Evolutionary conservation across 169 alveolate species (phyloP).

Genomic region (Plasmodium relictum): DNA sequence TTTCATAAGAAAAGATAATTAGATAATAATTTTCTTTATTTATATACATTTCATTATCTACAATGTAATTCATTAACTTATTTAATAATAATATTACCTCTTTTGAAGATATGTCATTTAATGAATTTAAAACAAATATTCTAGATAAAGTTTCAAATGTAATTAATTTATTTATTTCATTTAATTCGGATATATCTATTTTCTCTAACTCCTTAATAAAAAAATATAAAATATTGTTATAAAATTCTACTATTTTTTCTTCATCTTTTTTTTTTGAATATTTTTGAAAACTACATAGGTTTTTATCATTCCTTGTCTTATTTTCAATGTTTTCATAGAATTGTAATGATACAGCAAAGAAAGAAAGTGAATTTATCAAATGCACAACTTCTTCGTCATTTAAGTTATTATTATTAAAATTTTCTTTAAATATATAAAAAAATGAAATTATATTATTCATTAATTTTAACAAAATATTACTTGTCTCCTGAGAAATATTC

Average conservation of each 20-base stretch:
- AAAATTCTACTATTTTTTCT: neutral
- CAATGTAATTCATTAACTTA: neutral
- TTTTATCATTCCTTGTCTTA: neutral
- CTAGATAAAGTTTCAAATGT: neutral
- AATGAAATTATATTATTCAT: neutral
- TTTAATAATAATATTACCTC: neutral
- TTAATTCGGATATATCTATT: neutral
- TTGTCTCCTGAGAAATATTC: neutral
- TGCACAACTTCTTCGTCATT: neutral
- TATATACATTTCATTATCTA: neutral
- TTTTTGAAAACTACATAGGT: too few species aligned
- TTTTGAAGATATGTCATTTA: neutral
- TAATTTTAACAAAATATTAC: neutral
- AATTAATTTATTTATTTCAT: neutral
- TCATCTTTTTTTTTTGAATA: too few species aligned
- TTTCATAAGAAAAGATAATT: neutral
- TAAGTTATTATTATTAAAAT: neutral
- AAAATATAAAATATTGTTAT: neutral
- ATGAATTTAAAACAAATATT: conserved; percentile 4
- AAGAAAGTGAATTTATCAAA: neutral
- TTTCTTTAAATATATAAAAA: neutral
- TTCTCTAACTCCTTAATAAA: neutral
- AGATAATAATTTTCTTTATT: conserved; percentile 5
- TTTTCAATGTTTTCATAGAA: neutral
- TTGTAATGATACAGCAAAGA: neutral